phyloP scores from a whole-genome alignment of 768 basidiomycete genomes.

The Sporobolomyces roseus region DNA sequence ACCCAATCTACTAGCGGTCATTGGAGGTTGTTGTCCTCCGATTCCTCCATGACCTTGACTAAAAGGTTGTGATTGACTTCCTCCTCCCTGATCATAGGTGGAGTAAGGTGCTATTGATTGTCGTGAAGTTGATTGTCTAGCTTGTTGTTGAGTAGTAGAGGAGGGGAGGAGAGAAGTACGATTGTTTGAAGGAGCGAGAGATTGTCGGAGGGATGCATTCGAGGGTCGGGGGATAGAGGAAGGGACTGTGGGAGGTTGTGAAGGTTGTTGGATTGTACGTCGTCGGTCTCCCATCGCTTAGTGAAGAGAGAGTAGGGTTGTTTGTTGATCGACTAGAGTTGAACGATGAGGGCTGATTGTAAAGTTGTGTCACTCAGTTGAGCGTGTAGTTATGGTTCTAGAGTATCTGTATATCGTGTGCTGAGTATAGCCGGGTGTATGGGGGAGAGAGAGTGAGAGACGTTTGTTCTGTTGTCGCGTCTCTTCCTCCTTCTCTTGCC shows the following conservation, averaged over 20 bases:
- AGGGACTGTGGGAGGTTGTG: conserved; percentile 4
- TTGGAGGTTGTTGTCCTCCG: conserved; percentile 1
- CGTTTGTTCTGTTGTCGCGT: too few relatives aligned
- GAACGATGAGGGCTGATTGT: neutral
- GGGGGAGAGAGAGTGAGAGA: too few relatives aligned
- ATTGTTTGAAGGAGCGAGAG: conserved; percentile 27
- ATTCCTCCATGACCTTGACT: conserved; percentile 35
- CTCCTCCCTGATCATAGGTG: conserved; percentile 6
- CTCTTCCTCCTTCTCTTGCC: too few relatives aligned
- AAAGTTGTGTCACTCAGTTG: too few relatives aligned
- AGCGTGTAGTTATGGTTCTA: too few relatives aligned
- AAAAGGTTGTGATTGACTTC: conserved; percentile 17
- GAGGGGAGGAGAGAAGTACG: conserved; percentile 14
- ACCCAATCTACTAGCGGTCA: conserved; percentile 16
- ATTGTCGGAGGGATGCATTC: conserved; percentile 20
- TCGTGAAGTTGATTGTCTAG: neutral
- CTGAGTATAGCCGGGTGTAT: too few relatives aligned
- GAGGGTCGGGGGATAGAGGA: conserved; percentile 35
- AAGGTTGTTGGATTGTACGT: conserved; percentile 24
- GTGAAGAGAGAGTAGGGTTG: neutral
- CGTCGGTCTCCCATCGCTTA: conserved; percentile 32
- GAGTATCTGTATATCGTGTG: too few relatives aligned
- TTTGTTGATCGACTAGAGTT: conserved; percentile 19
- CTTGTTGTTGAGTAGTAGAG: conserved; percentile 7
- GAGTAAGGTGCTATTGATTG: conserved; percentile 18